These are phyloP conservation scores for Hydnum rufescens DNA, from an alignment of 768 basidiomycete species.

Conservation along the genomic window DNA sequence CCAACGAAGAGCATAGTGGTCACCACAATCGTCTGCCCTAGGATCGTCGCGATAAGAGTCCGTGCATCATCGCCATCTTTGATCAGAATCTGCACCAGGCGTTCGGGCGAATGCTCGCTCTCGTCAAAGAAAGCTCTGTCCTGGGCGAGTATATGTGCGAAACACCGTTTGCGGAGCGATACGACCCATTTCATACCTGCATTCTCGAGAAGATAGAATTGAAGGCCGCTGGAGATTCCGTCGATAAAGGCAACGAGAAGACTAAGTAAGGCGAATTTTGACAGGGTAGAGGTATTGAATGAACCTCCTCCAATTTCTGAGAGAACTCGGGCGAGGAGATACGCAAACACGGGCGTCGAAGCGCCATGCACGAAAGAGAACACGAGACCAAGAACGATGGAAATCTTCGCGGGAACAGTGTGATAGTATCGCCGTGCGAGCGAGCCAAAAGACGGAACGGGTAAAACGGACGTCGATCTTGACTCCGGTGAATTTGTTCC, in stretches of 20 bases:
- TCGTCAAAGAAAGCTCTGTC: conserved; percentile 80
- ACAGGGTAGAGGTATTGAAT: conserved; percentile 11
- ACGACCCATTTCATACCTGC: conserved; percentile 59
- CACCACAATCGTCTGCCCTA: conserved; percentile 56
- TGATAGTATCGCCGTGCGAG: conserved; percentile 29
- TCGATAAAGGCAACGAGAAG: conserved; percentile 58
- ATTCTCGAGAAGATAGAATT: conserved; percentile 66
- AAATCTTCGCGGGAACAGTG: conserved; percentile 50
- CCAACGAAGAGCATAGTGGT: conserved; percentile 65
- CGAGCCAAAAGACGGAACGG: conserved; percentile 11
- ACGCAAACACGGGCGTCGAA: conserved; percentile 84
- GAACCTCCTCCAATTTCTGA: conserved; percentile 17
- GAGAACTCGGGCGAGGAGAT: conserved; percentile 24
- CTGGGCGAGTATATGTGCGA: conserved; percentile 44
- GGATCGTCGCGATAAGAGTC: conserved; percentile 48
- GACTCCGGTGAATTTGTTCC: too few species aligned
- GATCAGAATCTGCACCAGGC: conserved; percentile 54
- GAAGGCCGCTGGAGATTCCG: conserved; percentile 51
- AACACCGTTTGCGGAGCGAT: conserved; percentile 34
- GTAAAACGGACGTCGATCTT: too few species aligned
- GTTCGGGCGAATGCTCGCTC: conserved; percentile 33
- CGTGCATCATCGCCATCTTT: conserved; percentile 84
- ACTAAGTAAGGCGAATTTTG: conserved; percentile 13
- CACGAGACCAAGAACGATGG: conserved; percentile 49
- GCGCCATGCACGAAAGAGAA: conserved; percentile 56